Evolutionary conservation across 805 yeast genomes (phyloP).

Genomic region (Candida broadrunensis): DNA sequence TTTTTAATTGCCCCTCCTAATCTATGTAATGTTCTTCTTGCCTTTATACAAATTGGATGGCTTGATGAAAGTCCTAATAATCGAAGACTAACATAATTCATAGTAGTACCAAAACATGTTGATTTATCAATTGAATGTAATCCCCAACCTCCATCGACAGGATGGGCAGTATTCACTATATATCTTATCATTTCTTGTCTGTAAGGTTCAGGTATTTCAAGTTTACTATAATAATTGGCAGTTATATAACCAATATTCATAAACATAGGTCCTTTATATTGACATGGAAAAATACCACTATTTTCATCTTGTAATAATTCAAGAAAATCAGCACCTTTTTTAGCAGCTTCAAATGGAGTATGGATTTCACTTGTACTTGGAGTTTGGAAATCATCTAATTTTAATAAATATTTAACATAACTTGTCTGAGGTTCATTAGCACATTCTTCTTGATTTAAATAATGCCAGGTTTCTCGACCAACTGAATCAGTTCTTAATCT

Average conservation of each 20-base stretch:
- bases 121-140: slow-evolving; percentile 88
- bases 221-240: slow-evolving; percentile 65
- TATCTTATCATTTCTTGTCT: slow-evolving; percentile 76
- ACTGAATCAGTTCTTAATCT: slow-evolving; percentile 62
- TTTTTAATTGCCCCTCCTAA: slow-evolving; percentile 87
- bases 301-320: slow-evolving; percentile 68
- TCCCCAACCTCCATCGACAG: slow-evolving; percentile 99
- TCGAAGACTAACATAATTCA: slow-evolving; percentile 81
- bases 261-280: slow-evolving; percentile 98
- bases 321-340: slow-evolving; percentile 73
- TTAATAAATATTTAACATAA: slow-evolving; percentile 55
- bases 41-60: slow-evolving; percentile 77
- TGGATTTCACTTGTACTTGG: slow-evolving; percentile 39
- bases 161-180: slow-evolving; percentile 88
- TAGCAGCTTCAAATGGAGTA: slow-evolving; percentile 59
- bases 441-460: slow-evolving; percentile 39
- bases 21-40: slow-evolving; percentile 62
- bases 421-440: slow-evolving; percentile 48
- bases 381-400: slow-evolving; percentile 31
- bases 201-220: slow-evolving; percentile 64
- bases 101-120: slow-evolving; percentile 90
- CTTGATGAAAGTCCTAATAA: slow-evolving; percentile 70
- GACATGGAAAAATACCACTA: slow-evolving; percentile 83
- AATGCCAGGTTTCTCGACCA: slow-evolving; percentile 85
- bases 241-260: slow-evolving; percentile 88